Evolutionary conservation across 805 yeast species (phyloP), one percentile per base, ranked within the genome.

Genomic region (Maudiozyma barnettii): DNA sequence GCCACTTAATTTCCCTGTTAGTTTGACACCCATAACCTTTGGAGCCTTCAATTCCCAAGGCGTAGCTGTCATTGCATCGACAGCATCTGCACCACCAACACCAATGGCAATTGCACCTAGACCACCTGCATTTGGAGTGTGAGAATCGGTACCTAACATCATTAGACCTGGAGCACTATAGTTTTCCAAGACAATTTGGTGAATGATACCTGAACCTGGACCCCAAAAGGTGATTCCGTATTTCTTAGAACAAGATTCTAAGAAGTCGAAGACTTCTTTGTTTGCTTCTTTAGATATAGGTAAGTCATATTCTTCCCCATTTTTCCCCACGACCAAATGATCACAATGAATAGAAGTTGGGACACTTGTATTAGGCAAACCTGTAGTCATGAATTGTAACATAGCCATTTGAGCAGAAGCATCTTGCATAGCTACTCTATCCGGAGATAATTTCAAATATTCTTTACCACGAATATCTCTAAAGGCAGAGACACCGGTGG

Each of bases 381-480:
- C 95, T 54, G 96, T 91, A 46, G 97, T 88, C 96, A 93, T 93
- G 73, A 93, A 93, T 71, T 93, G 99, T 58, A 93, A 74, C 56
- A 93, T 74, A n/a, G 99, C 99, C 87, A 91, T 93, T 71, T 93
- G 99, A 18, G 99, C 99, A 30, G 96, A 86, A n/a, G 99, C 99
- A 75, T 93, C 99, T 74, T 93, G 99, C 95, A 95, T 91, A 23
- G 99, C 99, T 43, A 93, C 98, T 66, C 99, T 81, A 66, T 93
- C 99, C 21, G 99, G 99, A 65, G 85, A 80, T 59, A 93, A 77
- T 73, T 93, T 93, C 66, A 93, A 77, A 70, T 93, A 93, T 45
- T 90, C 80, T 44, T 81, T 73, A 56, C 99, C 99, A 70, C 99
- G 80, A 53, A 83, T 70, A 55, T 77, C 75, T 45, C 71, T 59